Percentiles rank a stretch among this genome's conserved stretches.
Evolutionary conservation across 148 eudicot genomes (phyloP).

Genomic region (Heliamphora exappendiculata): DNA sequence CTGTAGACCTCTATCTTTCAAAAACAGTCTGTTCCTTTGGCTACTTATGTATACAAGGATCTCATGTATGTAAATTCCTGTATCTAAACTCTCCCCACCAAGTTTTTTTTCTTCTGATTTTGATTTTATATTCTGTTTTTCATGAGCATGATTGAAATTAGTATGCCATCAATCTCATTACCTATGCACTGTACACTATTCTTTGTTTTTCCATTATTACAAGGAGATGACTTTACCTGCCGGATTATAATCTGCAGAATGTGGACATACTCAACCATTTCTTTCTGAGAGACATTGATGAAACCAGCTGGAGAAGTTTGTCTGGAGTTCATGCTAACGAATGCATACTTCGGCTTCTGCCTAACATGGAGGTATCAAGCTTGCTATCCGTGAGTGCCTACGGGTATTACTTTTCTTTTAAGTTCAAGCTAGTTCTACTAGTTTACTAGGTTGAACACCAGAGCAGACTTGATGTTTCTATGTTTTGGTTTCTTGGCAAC

Average conservation of each 20-base stretch:
- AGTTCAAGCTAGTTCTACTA: not conserved
- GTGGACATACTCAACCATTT: conserved; percentile 40
- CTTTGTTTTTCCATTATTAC: not conserved
- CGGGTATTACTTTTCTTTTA: conserved; percentile 1
- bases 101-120: not conserved
- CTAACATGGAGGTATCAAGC: conserved; percentile 41
- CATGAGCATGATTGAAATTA: not conserved
- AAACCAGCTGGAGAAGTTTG: conserved; percentile 52
- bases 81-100: not conserved
- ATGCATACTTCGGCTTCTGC: conserved; percentile 53
- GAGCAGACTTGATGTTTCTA: not conserved
- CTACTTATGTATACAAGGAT: not conserved
- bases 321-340: conserved; percentile 56
- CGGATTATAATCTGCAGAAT: conserved; percentile 28
- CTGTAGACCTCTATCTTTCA: not conserved
- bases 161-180: not conserved
- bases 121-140: not conserved
- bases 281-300: conserved; percentile 40
- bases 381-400: not conserved
- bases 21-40: not conserved
- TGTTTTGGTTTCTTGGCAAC: not conserved
- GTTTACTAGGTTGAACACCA: not conserved
- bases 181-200: not conserved
- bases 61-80: not conserved
- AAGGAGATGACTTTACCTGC: not conserved